Percentiles rank a stretch among this genome's conserved stretches.
These are phyloP conservation scores for Chlorencoelia australis DNA, from an alignment of 2,329 filamentous ascomycete species.

Conservation along the genomic window DNA sequence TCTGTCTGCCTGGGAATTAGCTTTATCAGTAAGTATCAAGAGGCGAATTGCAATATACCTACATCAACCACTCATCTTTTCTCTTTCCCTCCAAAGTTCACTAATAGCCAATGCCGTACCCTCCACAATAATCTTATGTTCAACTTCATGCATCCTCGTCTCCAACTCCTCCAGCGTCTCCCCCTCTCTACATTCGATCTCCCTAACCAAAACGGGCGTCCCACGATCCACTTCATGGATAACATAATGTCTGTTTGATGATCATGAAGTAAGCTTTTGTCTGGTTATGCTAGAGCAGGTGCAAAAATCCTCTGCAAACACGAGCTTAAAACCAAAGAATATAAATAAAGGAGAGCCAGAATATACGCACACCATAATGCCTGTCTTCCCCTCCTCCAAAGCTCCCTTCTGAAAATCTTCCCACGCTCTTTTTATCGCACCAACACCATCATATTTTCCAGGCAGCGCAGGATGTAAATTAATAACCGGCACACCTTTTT, in stretches of 20 bases:
- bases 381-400: conserved; percentile 57
- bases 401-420: conserved; percentile 55
- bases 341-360: too few species aligned
- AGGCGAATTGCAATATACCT: background rate
- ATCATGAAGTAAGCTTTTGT: too few species aligned
- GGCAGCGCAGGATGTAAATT: conserved; percentile 58
- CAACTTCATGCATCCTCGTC: conserved; percentile 61
- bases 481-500: conserved; percentile 47
- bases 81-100: conserved; percentile 26
- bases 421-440: conserved; percentile 70
- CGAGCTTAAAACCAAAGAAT: too few species aligned
- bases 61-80: background rate
- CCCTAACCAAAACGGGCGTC: conserved; percentile 56
- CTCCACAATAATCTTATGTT: conserved; percentile 72
- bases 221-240: conserved; percentile 73
- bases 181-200: conserved; percentile 57
- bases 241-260: conserved; percentile 80
- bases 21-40: background rate
- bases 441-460: conserved; percentile 65
- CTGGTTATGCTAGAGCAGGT: too few species aligned
- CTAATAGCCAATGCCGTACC: conserved; percentile 48
- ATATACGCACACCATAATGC: conserved; percentile 92
- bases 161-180: conserved; percentile 58
- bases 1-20: background rate
- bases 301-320: too few species aligned